These are phyloP conservation scores for Xylaria telfairii DNA, from an alignment of 495 filamentous ascomycete genomes.

Conservation along the genomic window DNA sequence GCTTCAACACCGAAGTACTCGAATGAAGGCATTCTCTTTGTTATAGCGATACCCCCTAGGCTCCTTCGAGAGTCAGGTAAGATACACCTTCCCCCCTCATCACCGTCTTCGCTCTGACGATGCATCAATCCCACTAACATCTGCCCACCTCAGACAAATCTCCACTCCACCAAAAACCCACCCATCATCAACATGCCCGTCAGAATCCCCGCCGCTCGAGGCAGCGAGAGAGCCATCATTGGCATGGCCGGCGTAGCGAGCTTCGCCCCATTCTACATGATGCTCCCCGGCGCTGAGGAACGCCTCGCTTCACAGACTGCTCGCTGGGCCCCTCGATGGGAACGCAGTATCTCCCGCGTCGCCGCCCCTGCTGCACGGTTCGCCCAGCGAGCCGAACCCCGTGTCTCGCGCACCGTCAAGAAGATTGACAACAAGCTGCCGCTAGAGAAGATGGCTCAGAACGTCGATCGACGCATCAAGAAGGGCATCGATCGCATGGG, in stretches of 20 bases:
- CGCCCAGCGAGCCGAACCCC: constrained; percentile 50
- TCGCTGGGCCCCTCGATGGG: constrained; percentile 58
- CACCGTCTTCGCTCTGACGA: background rate
- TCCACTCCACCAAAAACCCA: constrained; percentile 22
- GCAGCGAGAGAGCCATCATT: constrained; percentile 49
- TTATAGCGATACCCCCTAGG: constrained; percentile 20
- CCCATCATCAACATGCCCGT: constrained; percentile 49
- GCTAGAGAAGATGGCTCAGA: constrained; percentile 52
- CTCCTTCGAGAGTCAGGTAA: constrained; percentile 26
- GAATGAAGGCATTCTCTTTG: constrained; percentile 22
- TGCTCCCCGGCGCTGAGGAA: constrained; percentile 53
- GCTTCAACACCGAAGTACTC: constrained; percentile 17
- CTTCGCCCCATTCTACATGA: constrained; percentile 57
- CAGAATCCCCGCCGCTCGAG: constrained; percentile 50
- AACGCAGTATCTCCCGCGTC: constrained; percentile 55
- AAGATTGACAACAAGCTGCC: constrained; percentile 48
- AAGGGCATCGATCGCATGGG: constrained; percentile 35
- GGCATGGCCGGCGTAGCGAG: constrained; percentile 49
- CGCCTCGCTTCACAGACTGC: constrained; percentile 48
- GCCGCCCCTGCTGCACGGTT: constrained; percentile 49
- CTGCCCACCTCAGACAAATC: constrained; percentile 20
- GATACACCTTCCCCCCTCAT: background rate
- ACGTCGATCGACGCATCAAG: constrained; percentile 49
- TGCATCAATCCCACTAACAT: constrained; percentile 17
- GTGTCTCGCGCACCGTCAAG: constrained; percentile 47